Evolutionary conservation across 2,329 filamentous ascomycete genomes (phyloP), one percentile per base, ranked within the genome.

Genomic region (Pseudogymnoascus sp.): DNA sequence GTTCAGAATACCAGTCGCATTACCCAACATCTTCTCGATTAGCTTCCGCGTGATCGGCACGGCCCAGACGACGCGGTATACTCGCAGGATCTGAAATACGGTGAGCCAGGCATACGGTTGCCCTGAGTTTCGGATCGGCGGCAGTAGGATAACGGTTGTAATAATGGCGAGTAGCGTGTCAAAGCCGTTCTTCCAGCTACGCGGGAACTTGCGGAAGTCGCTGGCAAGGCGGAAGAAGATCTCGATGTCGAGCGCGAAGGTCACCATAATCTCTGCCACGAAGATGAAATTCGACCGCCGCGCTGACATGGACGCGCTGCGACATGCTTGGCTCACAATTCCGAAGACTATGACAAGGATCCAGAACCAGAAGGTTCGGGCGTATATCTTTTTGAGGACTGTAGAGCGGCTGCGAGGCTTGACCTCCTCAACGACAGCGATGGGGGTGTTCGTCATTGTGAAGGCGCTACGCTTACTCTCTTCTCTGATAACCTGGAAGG

Each of bases 401-500:
- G 73, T 74, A 65, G 74, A 68, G 73, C 78, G 63, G 77, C 81
- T 69, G 68, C 72, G 63, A 64, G 71, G 37, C 73, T 62, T 1
- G 75, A 68, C 4, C 74, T 74, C 65, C 39, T 68, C 62, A 4
- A 65, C 63, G 8, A 63, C 64, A n/a, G 67, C 63, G 48, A 69
- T 63, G 18, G 64, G 65, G 60, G 82, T 82, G 39, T 90, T 82
- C 62, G 91, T 84, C 10, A 86, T 85, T 4, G 92, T 92, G 74
- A 99, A 99, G 2, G 95, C 94, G 76, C 92, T 97, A 33, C 88
- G 87, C 74, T 89, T 92, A 76, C 91, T 96, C 73, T 99, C 94
- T 77, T 99, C 95, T 66, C 94, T 86, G 69, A 99, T 99, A 67
- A 99, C 90, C 73, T 99, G 94, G 71, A 99, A 99, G 1, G 93